These are phyloP conservation scores for Trichoderma koningii DNA, from an alignment of 2,329 filamentous ascomycete genomes.

Conservation along the genomic window DNA sequence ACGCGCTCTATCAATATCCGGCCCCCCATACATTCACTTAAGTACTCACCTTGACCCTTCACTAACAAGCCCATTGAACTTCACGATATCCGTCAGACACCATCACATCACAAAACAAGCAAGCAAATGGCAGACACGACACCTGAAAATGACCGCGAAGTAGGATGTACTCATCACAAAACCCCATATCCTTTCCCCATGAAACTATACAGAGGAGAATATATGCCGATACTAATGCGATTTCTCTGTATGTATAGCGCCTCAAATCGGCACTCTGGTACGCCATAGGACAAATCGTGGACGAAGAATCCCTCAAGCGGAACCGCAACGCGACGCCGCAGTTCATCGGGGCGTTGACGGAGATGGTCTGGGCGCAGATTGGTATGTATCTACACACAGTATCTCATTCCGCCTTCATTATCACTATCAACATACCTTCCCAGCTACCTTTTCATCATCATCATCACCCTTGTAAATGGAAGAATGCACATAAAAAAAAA, in stretches of 20 bases:
- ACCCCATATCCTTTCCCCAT: too few relatives aligned
- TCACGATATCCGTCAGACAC: neutral
- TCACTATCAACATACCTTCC: too few relatives aligned
- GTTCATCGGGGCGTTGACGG: conserved; percentile 83
- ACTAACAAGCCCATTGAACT: neutral
- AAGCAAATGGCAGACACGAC: conserved; percentile 40
- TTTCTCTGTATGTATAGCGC: too few relatives aligned
- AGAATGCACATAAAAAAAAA: too few relatives aligned
- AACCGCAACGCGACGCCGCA: conserved; percentile 86
- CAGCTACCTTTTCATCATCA: too few relatives aligned
- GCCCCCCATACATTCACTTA: neutral
- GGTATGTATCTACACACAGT: conserved; percentile 49
- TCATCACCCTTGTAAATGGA: too few relatives aligned
- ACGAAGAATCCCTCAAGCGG: conserved; percentile 66
- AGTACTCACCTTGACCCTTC: neutral
- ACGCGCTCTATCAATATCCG: neutral
- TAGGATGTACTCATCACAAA: conserved; percentile 27
- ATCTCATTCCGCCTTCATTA: too few relatives aligned
- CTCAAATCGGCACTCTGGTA: conserved; percentile 86
- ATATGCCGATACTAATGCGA: neutral
- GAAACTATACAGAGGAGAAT: neutral
- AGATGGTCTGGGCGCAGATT: conserved; percentile 85
- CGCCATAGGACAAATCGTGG: conserved; percentile 81
- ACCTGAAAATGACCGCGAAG: conserved; percentile 43
- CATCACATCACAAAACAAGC: too few relatives aligned